Conservation (phyloP, 1,284 basidiomycete genomes). For the Grifola frondosa region DNA sequence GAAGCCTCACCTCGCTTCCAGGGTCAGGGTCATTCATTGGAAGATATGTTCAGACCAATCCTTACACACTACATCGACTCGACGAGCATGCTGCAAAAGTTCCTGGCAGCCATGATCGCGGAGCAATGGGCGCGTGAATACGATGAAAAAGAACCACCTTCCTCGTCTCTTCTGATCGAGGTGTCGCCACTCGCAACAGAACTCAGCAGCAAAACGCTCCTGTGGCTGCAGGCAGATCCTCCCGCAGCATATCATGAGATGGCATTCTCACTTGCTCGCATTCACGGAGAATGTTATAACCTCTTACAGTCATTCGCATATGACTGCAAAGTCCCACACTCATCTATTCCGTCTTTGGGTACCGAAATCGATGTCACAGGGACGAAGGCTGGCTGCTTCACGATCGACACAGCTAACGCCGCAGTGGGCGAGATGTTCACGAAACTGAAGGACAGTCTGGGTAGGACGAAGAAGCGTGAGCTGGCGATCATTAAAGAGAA, state of each 20-base stretch:
- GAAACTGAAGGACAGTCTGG: conserved; percentile 71
- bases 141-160: conserved; percentile 31
- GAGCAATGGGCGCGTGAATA: conserved; percentile 90
- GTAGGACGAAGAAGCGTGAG: conserved; percentile 77
- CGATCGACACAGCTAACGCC: conserved; percentile 76
- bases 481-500: conserved; percentile 78
- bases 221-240: conserved; percentile 72
- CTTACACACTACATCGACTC: conserved; percentile 83
- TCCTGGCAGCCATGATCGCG: conserved; percentile 80
- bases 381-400: conserved; percentile 68
- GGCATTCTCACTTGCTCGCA: conserved; percentile 77
- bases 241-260: conserved; percentile 92
- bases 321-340: conserved; percentile 84
- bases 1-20: conserved; percentile 4
- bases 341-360: conserved; percentile 80
- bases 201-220: conserved; percentile 64
- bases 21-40: conserved; percentile 39
- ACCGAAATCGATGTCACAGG: conserved; percentile 77
- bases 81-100: conserved; percentile 88
- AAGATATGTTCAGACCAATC: conserved; percentile 67
- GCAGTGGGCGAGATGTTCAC: conserved; percentile 75
- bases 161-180: conserved; percentile 47
- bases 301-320: conserved; percentile 79
- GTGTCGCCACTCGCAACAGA: conserved; percentile 62
- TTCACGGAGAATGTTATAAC: conserved; percentile 79